Evolutionary conservation across 2,329 filamentous ascomycete genomes (phyloP), one percentile per base, ranked within the genome.

Genomic region (Colletotrichum trifolii): DNA sequence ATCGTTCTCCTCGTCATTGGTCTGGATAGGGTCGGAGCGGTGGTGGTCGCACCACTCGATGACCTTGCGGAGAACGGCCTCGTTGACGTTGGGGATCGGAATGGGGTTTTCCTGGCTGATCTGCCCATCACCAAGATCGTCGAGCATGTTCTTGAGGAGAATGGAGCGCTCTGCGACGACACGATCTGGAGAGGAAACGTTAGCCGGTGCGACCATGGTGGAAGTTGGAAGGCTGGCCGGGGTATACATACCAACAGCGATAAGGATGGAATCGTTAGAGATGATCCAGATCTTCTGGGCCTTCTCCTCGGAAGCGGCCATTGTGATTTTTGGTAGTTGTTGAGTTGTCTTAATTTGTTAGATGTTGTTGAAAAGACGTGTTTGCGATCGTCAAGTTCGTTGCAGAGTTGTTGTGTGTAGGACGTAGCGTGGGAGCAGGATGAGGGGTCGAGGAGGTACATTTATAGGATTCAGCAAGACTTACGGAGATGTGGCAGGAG

Each of bases 21-120:
- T 85, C 68, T 89, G 87, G n/a, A 89, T 85, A 43, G 96, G 93
- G 75, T 99, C 96, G 77, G 89, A 89, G 79, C 92, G 92, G 87
- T 99, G 96, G 77, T 97, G 93, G 70, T 92, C 89, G 83, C 96
- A 98, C 96, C 96, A 99, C 80, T 98, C 96, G 73, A 99, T 90
- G 38, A 99, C 96, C 83, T 99, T 99, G 78, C 91, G 90, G 42
- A 99, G 86, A 43, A 99, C 96, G 2, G 93, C 87, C 77, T 97
- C 94, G 77, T 97, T 97, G 71, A 98, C 90, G 76, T 97, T 97
- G 69, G 91, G 92, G 68, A 97, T 94, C 8, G 96, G 95, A 57
- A 99, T 95, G 3, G 91, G 86, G 75, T 94, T 89, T 25, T 77
- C 73, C 56, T 83, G 76, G 54, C 75, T 81, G 39, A 86, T 78